phyloP scores from a whole-genome alignment of 768 basidiomycete species.

The Phaeotremella fagi region DNA sequence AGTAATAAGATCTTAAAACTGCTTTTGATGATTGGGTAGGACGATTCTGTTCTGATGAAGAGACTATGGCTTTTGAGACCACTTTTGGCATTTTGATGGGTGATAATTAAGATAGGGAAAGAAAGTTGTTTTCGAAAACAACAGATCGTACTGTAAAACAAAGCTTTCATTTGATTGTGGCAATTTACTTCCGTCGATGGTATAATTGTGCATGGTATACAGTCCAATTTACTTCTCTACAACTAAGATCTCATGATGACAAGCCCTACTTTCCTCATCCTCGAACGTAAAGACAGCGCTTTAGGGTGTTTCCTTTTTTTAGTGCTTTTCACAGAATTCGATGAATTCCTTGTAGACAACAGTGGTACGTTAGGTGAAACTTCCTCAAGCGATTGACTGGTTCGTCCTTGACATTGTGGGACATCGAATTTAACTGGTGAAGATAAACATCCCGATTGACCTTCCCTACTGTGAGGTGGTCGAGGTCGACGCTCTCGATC shows the following conservation, averaged over 20 bases:
- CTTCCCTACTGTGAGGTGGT: too few relatives aligned
- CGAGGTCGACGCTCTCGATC: neutral
- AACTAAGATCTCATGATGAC: neutral
- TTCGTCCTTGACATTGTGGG: too few relatives aligned
- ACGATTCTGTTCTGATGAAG: slow-evolving; percentile 62
- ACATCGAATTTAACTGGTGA: too few relatives aligned
- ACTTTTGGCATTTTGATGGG: slow-evolving; percentile 73
- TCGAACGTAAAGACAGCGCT: slow-evolving; percentile 17
- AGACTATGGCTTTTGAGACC: slow-evolving; percentile 79
- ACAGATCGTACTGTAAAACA: too few relatives aligned
- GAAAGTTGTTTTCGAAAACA: too few relatives aligned
- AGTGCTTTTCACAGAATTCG: too few relatives aligned
- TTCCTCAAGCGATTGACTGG: too few relatives aligned
- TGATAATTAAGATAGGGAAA: too few relatives aligned
- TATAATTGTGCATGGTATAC: neutral
- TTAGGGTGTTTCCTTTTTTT: slow-evolving; percentile 1
- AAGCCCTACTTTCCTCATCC: slow-evolving; percentile 11
- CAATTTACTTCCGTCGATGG: neutral
- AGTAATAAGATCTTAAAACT: slow-evolving; percentile 48
- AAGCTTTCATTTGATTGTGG: too few relatives aligned
- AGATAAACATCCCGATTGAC: too few relatives aligned
- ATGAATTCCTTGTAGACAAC: too few relatives aligned
- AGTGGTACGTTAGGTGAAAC: too few relatives aligned
- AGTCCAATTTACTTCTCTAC: neutral
- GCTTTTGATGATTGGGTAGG: slow-evolving; percentile 44